Conservation (phyloP, 495 filamentous ascomycete species). For the Ascobolus immersus region DNA sequence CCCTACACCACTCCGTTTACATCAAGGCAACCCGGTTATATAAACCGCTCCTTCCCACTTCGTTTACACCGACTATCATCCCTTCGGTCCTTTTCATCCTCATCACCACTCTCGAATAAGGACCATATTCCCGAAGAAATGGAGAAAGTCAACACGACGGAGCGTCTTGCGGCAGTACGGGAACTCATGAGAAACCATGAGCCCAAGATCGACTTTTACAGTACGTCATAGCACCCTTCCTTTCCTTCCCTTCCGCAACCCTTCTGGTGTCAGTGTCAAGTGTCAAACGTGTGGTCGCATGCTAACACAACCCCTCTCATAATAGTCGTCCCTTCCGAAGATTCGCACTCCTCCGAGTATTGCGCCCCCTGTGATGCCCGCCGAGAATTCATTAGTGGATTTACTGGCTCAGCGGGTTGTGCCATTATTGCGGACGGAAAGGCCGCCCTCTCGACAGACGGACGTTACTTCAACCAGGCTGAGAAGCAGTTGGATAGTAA, state of each 20-base stretch:
- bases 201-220: constrained; percentile 72
- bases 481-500: constrained; percentile 74
- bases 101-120: constrained; percentile 6
- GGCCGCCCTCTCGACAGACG: constrained; percentile 81
- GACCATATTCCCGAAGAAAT: constrained; percentile 32
- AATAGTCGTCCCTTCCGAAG: constrained; percentile 85
- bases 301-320: constrained; percentile 4
- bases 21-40: not conserved
- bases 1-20: not conserved
- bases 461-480: constrained; percentile 96
- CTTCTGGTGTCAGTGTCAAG: not conserved
- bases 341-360: constrained; percentile 94
- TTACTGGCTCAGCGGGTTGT: constrained; percentile 83
- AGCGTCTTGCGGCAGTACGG: constrained; percentile 50
- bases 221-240: constrained; percentile 27
- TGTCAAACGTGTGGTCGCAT: not conserved
- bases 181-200: constrained; percentile 52
- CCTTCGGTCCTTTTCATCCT: constrained; percentile 1
- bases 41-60: not conserved
- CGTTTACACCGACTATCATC: not conserved
- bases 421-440: constrained; percentile 69
- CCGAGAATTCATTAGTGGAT: constrained; percentile 78
- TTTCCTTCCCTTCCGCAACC: constrained; percentile 2
- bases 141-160: constrained; percentile 60
- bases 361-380: constrained; percentile 83